These are phyloP conservation scores for Periconia sp. DNA, from an alignment of 2,329 filamentous ascomycete genomes.

Conservation along the genomic window DNA sequence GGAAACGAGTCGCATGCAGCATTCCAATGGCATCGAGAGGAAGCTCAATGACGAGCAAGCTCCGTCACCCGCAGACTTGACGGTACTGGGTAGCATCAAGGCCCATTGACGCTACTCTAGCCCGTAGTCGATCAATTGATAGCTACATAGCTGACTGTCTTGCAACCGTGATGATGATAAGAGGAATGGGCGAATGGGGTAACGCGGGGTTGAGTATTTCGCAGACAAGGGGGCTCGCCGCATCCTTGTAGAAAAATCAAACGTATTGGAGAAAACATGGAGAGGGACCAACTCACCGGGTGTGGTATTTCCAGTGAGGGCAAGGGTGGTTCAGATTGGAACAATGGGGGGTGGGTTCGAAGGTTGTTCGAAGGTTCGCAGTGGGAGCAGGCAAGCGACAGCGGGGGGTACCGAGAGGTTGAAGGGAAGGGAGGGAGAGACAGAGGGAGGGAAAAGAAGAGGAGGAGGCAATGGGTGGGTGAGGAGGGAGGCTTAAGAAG, in stretches of 20 bases:
- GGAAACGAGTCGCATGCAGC: not conserved
- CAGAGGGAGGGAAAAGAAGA: constrained; percentile 4
- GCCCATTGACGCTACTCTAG: constrained; percentile 24
- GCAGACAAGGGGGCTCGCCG: constrained; percentile 20
- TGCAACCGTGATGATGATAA: constrained; percentile 30
- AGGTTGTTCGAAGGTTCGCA: not conserved
- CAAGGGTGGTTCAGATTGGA: constrained; percentile 26
- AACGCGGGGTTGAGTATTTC: constrained; percentile 27
- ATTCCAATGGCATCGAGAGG: not conserved
- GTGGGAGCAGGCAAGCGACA: constrained; percentile 20
- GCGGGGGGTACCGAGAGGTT: constrained; percentile 12
- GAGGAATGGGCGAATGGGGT: constrained; percentile 33
- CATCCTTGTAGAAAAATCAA: constrained; percentile 23
- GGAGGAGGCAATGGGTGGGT: constrained; percentile 20
- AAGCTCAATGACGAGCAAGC: constrained; percentile 14
- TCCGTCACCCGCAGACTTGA: constrained; percentile 22
- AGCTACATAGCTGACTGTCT: not conserved
- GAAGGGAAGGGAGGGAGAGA: constrained; percentile 11
- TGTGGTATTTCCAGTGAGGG: constrained; percentile 24
- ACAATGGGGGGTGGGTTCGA: not conserved
- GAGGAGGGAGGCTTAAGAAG: constrained; percentile 39
- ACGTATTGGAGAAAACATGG: constrained; percentile 11
- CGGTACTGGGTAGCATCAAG: constrained; percentile 15
- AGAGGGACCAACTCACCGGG: constrained; percentile 28
- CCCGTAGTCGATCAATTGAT: constrained; percentile 1